Evolutionary conservation across 441 rosid genomes (phyloP), one percentile per base, ranked within the genome.

Genomic region (Pelargonium cotyledonis): DNA sequence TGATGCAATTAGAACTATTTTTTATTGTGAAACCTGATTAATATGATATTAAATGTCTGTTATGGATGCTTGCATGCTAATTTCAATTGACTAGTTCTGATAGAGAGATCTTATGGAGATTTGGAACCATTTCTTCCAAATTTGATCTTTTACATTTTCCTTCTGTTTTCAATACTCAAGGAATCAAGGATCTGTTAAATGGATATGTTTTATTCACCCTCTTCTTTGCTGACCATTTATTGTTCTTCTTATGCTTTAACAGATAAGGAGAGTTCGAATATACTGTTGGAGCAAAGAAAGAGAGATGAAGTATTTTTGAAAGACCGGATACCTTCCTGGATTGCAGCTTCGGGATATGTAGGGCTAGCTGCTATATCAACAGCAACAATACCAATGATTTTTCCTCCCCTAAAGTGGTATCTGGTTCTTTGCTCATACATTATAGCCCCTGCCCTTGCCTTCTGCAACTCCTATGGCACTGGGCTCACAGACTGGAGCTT

Each of bases 311-410:
- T 89, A 66, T 93, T 93, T 78, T 72, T 93, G 47, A 91, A 88
- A 79, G 97, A 92, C 72, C 82, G 81, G 66, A 86, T 88, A 77
- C 91, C 97, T 11, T 68, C 84, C 46, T 91, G 90, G 88, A 67
- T 85, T 74, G 97, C 92, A 15, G 88, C 88, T 62, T 79, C 92
- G 68, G 97, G 92, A 21, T 92, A 92, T 77, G 86, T 88, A 44
- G 91, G 89, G 26, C 85, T 92, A 69, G 97, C 95, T 65, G 92
- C 97, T 19, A 82, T 92, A 81, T 92, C 97, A 79, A 92, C 89
- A 0, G 89, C 89, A 41, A 68, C 81, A 16, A 84, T 92, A 73
- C 97, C 96, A 6, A 60, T 77, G 57, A 83, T 92, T 63, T 92
- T 89, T 66, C 95, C 96, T 63, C 90, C 96, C 2, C 88, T 89